Evolutionary conservation across 139 green algal species (phyloP).

Genomic region (Chlamydomonas applanata): DNA sequence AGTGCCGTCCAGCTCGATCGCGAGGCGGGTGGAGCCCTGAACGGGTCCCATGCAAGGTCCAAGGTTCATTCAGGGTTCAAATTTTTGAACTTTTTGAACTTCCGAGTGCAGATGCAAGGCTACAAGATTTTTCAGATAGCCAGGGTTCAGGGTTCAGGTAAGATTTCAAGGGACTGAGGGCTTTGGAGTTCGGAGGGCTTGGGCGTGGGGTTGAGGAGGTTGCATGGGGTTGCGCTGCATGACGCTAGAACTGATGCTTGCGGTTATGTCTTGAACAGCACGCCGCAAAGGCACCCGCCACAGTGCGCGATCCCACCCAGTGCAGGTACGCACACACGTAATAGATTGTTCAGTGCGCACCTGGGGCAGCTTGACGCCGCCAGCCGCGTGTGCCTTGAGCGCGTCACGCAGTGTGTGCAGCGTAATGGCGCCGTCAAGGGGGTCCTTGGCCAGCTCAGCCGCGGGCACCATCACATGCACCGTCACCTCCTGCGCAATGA

Average conservation of each 20-base stretch:
- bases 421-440: slow-evolving; percentile 80
- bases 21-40: slow-evolving; percentile 70
- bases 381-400: slow-evolving; percentile 31
- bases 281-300: not conserved
- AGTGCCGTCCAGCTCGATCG: slow-evolving; percentile 80
- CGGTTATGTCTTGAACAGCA: too few relatives aligned
- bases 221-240: too few relatives aligned
- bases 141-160: not conserved
- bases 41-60: not conserved
- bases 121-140: too few relatives aligned
- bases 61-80: too few relatives aligned
- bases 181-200: too few relatives aligned
- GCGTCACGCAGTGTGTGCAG: slow-evolving; percentile 66
- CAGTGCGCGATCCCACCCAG: too few relatives aligned
- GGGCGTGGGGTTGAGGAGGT: too few relatives aligned
- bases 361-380: slow-evolving; percentile 42
- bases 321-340: too few relatives aligned
- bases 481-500: slow-evolving; percentile 57
- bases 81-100: too few relatives aligned
- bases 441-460: slow-evolving; percentile 63
- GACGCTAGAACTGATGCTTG: too few relatives aligned
- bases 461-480: slow-evolving; percentile 81
- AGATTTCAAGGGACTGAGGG: too few relatives aligned
- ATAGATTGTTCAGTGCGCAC: not conserved
- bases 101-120: too few relatives aligned